Evolutionary conservation across 2,329 filamentous ascomycete genomes (phyloP).

Genomic region (Fusarium agapanthi): DNA sequence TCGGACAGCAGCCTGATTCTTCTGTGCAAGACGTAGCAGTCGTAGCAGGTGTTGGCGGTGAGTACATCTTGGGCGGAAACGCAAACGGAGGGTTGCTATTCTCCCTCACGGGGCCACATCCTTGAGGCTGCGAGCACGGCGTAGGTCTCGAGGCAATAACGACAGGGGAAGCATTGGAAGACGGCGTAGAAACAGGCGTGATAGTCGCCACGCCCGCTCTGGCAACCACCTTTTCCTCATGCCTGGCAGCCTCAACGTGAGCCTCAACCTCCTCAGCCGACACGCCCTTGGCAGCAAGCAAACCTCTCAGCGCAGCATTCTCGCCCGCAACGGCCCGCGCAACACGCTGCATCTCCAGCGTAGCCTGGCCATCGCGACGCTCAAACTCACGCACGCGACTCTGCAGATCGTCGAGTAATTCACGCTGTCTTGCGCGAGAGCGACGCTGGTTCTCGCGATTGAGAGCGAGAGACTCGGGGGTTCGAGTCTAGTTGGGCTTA

Average conservation of each 20-base stretch:
- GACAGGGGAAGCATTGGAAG: conserved; percentile 13
- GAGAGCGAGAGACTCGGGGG: conserved; percentile 41
- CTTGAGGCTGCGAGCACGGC: background rate
- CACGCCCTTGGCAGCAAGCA: conserved; percentile 36
- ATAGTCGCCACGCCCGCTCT: background rate
- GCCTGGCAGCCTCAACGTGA: conserved; percentile 19
- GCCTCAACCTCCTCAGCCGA: conserved; percentile 31
- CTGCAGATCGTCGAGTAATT: conserved; percentile 55
- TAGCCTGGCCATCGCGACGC: conserved; percentile 52
- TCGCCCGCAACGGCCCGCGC: conserved; percentile 54
- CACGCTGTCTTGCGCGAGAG: conserved; percentile 54
- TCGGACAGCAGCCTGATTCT: conserved; percentile 5
- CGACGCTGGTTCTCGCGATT: conserved; percentile 57
- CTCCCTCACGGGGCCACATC: background rate
- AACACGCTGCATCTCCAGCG: conserved; percentile 57
- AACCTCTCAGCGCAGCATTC: conserved; percentile 51
- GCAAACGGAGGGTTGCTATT: background rate
- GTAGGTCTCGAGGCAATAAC: background rate
- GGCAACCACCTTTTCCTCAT: background rate
- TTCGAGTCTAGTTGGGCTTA: conserved; percentile 28
- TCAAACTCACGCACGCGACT: conserved; percentile 53
- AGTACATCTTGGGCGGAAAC: background rate
- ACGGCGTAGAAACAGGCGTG: conserved; percentile 17
- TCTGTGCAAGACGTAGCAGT: background rate
- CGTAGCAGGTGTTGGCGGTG: background rate